A percentile compares a stretch with the other conserved stretches of the same genome.
Evolutionary conservation across 2,329 filamentous ascomycete genomes (phyloP).

Genomic region (Nemania sp.): DNA sequence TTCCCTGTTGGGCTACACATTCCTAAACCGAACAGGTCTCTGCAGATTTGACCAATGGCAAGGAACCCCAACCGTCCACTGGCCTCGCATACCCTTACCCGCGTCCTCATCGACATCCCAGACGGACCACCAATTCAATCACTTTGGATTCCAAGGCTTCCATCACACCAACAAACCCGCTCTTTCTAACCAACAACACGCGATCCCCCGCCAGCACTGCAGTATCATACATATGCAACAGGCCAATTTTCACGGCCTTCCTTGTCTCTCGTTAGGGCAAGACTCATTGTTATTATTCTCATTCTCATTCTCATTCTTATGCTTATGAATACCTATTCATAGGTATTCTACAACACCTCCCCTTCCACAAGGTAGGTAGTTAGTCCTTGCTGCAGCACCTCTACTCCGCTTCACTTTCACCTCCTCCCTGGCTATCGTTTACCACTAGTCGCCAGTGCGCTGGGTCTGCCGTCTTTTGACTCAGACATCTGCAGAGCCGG

Average conservation of each 20-base stretch:
- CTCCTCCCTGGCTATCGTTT: not conserved
- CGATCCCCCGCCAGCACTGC: not conserved
- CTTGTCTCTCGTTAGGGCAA: conserved; percentile 13
- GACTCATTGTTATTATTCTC: not conserved
- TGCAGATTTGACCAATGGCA: conserved; percentile 42
- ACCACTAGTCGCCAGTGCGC: conserved; percentile 8
- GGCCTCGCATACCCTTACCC: conserved; percentile 18
- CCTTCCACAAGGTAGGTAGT: no score
- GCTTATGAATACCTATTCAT: no score
- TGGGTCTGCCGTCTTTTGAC: conserved; percentile 19
- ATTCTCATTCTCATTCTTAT: no score
- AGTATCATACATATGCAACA: not conserved
- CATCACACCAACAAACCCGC: not conserved
- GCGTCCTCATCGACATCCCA: conserved; percentile 14
- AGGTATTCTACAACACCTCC: not conserved
- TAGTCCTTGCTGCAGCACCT: not conserved
- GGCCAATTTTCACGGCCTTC: not conserved
- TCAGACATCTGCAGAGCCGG: conserved; percentile 15
- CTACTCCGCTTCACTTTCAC: not conserved
- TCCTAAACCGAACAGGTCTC: conserved; percentile 42
- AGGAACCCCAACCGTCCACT: conserved; percentile 1
- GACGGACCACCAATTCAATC: conserved; percentile 7
- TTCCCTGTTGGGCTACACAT: conserved; percentile 38
- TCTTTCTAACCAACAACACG: not conserved
- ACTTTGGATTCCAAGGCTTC: conserved; percentile 8